These are phyloP conservation scores for Ophiocordyceps camponoti-rufipedis DNA, from an alignment of 2,329 filamentous ascomycete species.

Conservation along the genomic window DNA sequence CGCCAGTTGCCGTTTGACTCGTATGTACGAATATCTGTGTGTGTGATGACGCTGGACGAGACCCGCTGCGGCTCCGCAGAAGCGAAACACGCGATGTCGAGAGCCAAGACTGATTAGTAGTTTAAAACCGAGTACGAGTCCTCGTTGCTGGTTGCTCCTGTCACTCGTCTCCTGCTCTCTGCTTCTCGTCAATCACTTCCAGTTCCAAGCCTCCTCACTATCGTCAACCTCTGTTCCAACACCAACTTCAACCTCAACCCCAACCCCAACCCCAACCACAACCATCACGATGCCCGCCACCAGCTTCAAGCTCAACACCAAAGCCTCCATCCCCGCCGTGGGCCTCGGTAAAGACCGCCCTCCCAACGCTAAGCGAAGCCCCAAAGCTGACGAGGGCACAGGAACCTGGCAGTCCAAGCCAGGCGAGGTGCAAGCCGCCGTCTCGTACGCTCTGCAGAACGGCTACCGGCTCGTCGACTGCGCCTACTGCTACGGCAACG, in stretches of 20 bases:
- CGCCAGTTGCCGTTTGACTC: no score
- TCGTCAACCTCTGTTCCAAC: background rate
- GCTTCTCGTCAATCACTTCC: background rate
- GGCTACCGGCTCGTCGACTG: conserved; percentile 49
- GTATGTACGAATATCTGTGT: no score
- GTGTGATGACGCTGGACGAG: background rate
- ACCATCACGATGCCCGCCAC: background rate
- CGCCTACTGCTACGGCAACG: conserved; percentile 65
- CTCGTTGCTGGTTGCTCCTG: background rate
- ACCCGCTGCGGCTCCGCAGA: background rate
- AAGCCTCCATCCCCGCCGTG: conserved; percentile 42
- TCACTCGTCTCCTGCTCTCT: background rate
- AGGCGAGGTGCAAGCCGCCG: conserved; percentile 38
- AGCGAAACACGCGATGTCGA: background rate
- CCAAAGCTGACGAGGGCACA: conserved; percentile 8
- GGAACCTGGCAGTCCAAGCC: conserved; percentile 47
- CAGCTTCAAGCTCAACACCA: conserved; percentile 46
- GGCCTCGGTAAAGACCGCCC: conserved; percentile 32
- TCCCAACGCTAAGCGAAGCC: background rate
- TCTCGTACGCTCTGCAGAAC: conserved; percentile 36
- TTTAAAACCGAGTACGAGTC: background rate
- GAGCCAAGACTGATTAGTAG: background rate
- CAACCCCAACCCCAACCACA: no score
- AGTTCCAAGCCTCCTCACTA: background rate
- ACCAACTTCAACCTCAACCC: no score